These are phyloP conservation scores for Gamsiella multidivaricata DNA, from an alignment of 192 early-diverging fungal species.

Conservation along the genomic window DNA sequence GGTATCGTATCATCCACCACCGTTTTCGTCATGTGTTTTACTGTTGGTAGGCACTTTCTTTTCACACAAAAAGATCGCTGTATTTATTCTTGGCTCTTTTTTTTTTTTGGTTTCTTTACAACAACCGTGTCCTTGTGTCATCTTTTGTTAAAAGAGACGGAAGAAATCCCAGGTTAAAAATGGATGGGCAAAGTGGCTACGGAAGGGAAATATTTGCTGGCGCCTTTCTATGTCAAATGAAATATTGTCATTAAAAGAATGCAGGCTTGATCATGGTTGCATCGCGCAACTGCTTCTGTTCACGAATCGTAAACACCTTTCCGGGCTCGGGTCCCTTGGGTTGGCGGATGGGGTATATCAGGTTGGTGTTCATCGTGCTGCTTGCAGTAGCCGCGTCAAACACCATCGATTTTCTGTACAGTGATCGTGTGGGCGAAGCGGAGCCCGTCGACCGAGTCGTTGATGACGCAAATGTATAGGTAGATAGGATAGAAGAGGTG, in stretches of 20 bases:
- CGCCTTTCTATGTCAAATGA: too few relatives aligned
- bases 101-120: too few relatives aligned
- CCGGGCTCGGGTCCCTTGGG: conserved; percentile 78
- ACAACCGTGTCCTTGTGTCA: too few relatives aligned
- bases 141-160: too few relatives aligned
- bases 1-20: too few relatives aligned
- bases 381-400: conserved; percentile 56
- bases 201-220: too few relatives aligned
- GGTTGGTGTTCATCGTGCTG: conserved; percentile 17
- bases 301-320: conserved; percentile 78
- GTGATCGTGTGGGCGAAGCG: conserved; percentile 62
- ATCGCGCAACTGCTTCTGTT: conserved; percentile 47
- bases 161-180: too few relatives aligned
- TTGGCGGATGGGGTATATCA: conserved; percentile 78
- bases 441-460: conserved; percentile 45
- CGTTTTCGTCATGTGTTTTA: too few relatives aligned
- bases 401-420: conserved; percentile 63
- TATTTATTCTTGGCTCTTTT: too few relatives aligned
- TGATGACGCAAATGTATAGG: conserved; percentile 49
- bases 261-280: conserved; percentile 51
- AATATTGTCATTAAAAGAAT: conserved; percentile 33
- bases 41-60: too few relatives aligned
- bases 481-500: conserved; percentile 11
- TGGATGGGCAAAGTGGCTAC: too few relatives aligned
- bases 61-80: too few relatives aligned